A percentile compares a stretch with the other conserved stretches of the same genome.
Conservation (phyloP, 2,329 filamentous ascomycete genomes). For the Zasmidium cellare region DNA sequence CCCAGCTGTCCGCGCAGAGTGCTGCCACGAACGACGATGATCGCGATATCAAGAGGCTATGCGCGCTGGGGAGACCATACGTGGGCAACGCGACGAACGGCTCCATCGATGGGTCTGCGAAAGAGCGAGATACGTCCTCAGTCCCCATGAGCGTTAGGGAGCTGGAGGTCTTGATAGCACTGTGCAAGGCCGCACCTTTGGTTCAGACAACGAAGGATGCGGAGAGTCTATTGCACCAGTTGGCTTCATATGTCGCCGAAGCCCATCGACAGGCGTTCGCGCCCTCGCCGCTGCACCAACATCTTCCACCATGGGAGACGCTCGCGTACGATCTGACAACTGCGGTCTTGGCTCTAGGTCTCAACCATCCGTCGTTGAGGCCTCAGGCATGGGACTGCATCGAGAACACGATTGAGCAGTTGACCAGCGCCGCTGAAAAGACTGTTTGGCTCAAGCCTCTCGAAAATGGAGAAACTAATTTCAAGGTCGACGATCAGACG, state of each 20-base stretch:
- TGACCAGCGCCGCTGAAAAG: slow-evolving; percentile 62
- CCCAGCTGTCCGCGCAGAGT: slow-evolving; percentile 46
- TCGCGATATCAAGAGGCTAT: slow-evolving; percentile 43
- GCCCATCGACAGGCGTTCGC: slow-evolving; percentile 76
- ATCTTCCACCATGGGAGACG: slow-evolving; percentile 82
- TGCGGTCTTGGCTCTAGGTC: slow-evolving; percentile 78
- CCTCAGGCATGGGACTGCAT: slow-evolving; percentile 66
- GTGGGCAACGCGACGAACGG: slow-evolving; percentile 19
- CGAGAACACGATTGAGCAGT: slow-evolving; percentile 70
- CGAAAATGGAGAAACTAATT: slow-evolving; percentile 22
- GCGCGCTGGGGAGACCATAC: slow-evolving; percentile 32
- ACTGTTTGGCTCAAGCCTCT: slow-evolving; percentile 36
- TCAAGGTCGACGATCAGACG: slow-evolving; percentile 25
- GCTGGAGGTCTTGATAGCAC: slow-evolving; percentile 84
- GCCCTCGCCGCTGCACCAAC: slow-evolving; percentile 77
- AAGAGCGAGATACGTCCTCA: slow-evolving; percentile 20
- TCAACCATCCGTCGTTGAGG: slow-evolving; percentile 68
- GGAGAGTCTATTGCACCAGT: slow-evolving; percentile 72
- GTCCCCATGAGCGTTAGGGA: slow-evolving; percentile 67
- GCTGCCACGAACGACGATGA: slow-evolving; percentile 23
- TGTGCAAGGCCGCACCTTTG: slow-evolving; percentile 84
- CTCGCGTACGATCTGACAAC: slow-evolving; percentile 76
- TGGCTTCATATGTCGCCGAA: slow-evolving; percentile 83
- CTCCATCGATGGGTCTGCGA: slow-evolving; percentile 7
- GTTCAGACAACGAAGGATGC: slow-evolving; percentile 72